phyloP scores from a whole-genome alignment of 352 stramenopile genomes.

The Globisporangium barbulae region DNA sequence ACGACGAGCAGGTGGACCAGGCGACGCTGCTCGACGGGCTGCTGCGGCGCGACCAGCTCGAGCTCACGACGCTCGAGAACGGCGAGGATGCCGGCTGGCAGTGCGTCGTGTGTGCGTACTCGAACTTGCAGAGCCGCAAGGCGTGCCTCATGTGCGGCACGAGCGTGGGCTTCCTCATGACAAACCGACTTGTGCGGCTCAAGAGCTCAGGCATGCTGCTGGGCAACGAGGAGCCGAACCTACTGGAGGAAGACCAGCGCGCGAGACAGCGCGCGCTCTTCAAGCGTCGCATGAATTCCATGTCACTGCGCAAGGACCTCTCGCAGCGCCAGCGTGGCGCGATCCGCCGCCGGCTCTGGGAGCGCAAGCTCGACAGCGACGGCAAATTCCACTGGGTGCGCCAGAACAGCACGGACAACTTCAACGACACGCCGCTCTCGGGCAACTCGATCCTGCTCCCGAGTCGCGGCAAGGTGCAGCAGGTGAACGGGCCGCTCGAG shows the following conservation, averaged over 20 bases:
- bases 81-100: slow-evolving; percentile 55
- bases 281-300: slow-evolving; percentile 68
- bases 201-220: slow-evolving; percentile 60
- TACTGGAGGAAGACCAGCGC: slow-evolving; percentile 35
- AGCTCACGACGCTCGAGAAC: slow-evolving; percentile 46
- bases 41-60: slow-evolving; percentile 58
- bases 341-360: slow-evolving; percentile 61
- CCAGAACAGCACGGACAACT: slow-evolving; percentile 50
- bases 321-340: slow-evolving; percentile 67
- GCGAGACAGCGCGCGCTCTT: slow-evolving; percentile 55
- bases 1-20: slow-evolving; percentile 13
- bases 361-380: slow-evolving; percentile 49
- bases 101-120: slow-evolving; percentile 67
- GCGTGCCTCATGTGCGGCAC: slow-evolving; percentile 72
- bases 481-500: slow-evolving; percentile 23
- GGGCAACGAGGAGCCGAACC: slow-evolving; percentile 29
- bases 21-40: slow-evolving; percentile 49
- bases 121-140: slow-evolving; percentile 37
- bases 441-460: slow-evolving; percentile 20
- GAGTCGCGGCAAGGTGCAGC: slow-evolving; percentile 27
- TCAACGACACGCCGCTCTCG: slow-evolving; percentile 16
- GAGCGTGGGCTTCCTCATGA: slow-evolving; percentile 27
- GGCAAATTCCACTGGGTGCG: slow-evolving; percentile 77
- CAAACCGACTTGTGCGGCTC: slow-evolving; percentile 31
- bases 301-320: slow-evolving; percentile 54